Conservation (phyloP, 805 yeast species). For the Ascoidea tarda region DNA sequence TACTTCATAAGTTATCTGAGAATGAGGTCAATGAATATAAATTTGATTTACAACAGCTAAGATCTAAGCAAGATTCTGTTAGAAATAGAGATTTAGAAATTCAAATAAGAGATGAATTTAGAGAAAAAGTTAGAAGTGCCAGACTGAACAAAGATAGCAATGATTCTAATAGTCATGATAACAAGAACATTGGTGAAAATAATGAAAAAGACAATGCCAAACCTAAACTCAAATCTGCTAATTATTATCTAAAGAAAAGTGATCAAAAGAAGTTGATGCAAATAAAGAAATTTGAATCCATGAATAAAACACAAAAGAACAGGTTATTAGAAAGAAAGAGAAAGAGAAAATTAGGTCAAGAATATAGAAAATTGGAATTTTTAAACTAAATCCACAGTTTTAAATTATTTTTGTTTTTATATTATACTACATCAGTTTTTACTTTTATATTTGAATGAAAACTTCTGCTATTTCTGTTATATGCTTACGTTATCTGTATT, state of each 20-base stretch:
- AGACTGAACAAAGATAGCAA: no score
- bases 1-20: conserved; percentile 25
- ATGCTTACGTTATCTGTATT: no score
- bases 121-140: conserved; percentile 12
- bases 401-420: no score
- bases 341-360: conserved; percentile 73
- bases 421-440: no score
- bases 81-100: conserved; percentile 64
- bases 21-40: conserved; percentile 39
- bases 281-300: conserved; percentile 61
- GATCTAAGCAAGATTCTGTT: conserved; percentile 52
- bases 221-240: conserved; percentile 31
- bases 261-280: conserved; percentile 65
- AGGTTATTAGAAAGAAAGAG: conserved; percentile 80
- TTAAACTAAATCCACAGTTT: conserved; percentile 1
- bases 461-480: no score
- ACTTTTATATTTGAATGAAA: no score
- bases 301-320: conserved; percentile 61
- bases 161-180: no score
- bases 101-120: conserved; percentile 47
- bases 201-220: conserved; percentile 24
- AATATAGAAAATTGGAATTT: conserved; percentile 41
- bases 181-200: no score
- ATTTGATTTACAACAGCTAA: conserved; percentile 44
- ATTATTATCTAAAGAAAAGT: conserved; percentile 48